Conservation (phyloP, 2,329 filamentous ascomycete genomes). For the Arachnomyces sp. region DNA sequence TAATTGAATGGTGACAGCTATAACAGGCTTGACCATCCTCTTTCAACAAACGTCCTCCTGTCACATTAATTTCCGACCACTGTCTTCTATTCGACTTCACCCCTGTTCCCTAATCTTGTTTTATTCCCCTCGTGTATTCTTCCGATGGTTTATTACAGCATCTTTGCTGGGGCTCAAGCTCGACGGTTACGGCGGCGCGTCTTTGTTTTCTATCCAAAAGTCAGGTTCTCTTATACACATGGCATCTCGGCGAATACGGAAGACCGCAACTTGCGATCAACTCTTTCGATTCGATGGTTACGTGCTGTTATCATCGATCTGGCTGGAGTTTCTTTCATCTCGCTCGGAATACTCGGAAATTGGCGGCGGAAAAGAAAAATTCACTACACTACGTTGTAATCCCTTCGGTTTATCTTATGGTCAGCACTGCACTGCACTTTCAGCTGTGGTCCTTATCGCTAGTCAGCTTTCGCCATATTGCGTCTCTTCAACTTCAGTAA, state of each 20-base stretch:
- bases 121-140: slow-evolving; percentile 23
- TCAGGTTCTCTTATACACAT: slow-evolving; percentile 27
- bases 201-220: slow-evolving; percentile 28
- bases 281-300: slow-evolving; percentile 10
- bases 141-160: slow-evolving; percentile 29
- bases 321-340: slow-evolving; percentile 30
- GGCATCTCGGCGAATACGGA: slow-evolving; percentile 29
- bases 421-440: slow-evolving; percentile 33
- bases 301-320: slow-evolving; percentile 3
- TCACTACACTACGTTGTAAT: slow-evolving; percentile 36
- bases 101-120: slow-evolving; percentile 16
- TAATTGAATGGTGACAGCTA: slow-evolving; percentile 10
- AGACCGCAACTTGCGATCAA: slow-evolving; percentile 27
- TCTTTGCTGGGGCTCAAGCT: slow-evolving; percentile 22
- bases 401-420: slow-evolving; percentile 35
- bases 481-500: slow-evolving; percentile 32
- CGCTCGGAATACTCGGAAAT: slow-evolving; percentile 30
- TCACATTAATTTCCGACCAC: no score
- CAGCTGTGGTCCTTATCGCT: slow-evolving; percentile 32
- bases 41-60: slow-evolving; percentile 13
- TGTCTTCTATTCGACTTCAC: no score
- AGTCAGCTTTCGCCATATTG: slow-evolving; percentile 34
- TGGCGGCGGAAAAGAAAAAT: slow-evolving; percentile 35
- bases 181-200: slow-evolving; percentile 30
- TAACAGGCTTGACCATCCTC: slow-evolving; percentile 10